These are phyloP conservation scores for Brassica carinata DNA, from an alignment of 345 rosid species.

Conservation along the genomic window DNA sequence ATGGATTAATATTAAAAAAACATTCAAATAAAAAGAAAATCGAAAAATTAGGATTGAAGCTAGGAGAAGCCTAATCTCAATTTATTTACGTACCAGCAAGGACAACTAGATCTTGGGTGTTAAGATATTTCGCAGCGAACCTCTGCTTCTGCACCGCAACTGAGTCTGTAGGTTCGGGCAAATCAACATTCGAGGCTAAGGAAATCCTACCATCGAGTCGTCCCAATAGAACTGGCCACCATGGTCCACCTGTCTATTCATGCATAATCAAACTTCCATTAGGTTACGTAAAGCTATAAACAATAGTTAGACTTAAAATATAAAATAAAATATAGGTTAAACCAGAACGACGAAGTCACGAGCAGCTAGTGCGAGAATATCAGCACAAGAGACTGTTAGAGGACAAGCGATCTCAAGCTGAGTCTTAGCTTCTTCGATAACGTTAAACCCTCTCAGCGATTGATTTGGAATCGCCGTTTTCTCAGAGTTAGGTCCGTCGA, in stretches of 20 bases:
- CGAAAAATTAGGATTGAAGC: background rate
- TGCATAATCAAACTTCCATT: background rate
- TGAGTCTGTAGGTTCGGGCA: constrained; percentile 43
- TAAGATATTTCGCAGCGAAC: constrained; percentile 42
- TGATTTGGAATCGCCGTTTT: constrained; percentile 51
- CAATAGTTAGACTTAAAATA: background rate
- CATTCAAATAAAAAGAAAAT: background rate
- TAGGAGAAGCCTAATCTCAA: background rate
- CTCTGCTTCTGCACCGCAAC: constrained; percentile 39
- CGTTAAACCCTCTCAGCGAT: constrained; percentile 52
- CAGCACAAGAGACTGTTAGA: constrained; percentile 58
- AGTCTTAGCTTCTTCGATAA: constrained; percentile 54
- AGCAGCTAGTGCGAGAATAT: constrained; percentile 60
- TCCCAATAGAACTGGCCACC: constrained; percentile 40
- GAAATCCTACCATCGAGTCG: constrained; percentile 37
- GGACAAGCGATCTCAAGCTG: constrained; percentile 56
- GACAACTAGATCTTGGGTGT: constrained; percentile 49
- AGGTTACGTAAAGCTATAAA: background rate
- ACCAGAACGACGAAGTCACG: constrained; percentile 58
- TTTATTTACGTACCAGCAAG: constrained; percentile 46
- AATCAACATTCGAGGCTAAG: constrained; percentile 26
- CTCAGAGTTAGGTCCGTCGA: constrained; percentile 49
- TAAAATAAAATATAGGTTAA: background rate
- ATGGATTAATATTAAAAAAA: background rate
- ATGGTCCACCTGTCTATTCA: constrained; percentile 31